Evolutionary conservation across 352 stramenopile genomes (phyloP), one percentile per base, ranked within the genome.

Genomic region (Thalassiosira ordinaria): DNA sequence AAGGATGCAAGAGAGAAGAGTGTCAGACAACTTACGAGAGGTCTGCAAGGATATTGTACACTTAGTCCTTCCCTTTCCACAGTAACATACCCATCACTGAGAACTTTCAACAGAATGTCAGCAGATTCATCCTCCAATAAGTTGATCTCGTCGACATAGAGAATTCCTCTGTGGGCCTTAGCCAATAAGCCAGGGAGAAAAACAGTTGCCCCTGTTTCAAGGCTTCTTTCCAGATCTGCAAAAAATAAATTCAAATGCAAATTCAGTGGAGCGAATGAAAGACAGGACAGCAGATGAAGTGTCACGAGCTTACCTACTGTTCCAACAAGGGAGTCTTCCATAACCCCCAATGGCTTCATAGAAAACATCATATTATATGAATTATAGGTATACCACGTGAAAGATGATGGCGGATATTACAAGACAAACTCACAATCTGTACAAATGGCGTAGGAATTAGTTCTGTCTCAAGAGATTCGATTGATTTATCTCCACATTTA

Each of bases 401-500:
- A n/a, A n/a, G n/a, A n/a, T n/a, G n/a, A n/a, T n/a, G n/a, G n/a
- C n/a, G n/a, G n/a, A n/a, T n/a, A n/a, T n/a, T n/a, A n/a, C n/a
- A n/a, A n/a, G n/a, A n/a, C 7, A 46, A 46, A 52, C 44, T 52
- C 14, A 52, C 44, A 61, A 94, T 80, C 52, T 91, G 80, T 7
- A 94, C 82, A 63, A 93, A 92, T 20, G 89, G 89, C 5, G 86
- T 67, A 18, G 76, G 55, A 60, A 96, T 91, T 22, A 96, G 71
- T 78, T 96, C 93, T 35, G 87, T 95, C 59, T 95, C 91, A 1
- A 92, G 52, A 56, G 93, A 88, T 27, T 67, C 37, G 9, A 95
- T 74, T 18, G 89, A 73, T 52, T 80, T 91, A 16, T 87, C 87
- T 57, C 88, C 87, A 65, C 88, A 89, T 16, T 78, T 35, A 22